phyloP scores from a whole-genome alignment of 331 rosid species.

The Phaseolus coccineus region DNA sequence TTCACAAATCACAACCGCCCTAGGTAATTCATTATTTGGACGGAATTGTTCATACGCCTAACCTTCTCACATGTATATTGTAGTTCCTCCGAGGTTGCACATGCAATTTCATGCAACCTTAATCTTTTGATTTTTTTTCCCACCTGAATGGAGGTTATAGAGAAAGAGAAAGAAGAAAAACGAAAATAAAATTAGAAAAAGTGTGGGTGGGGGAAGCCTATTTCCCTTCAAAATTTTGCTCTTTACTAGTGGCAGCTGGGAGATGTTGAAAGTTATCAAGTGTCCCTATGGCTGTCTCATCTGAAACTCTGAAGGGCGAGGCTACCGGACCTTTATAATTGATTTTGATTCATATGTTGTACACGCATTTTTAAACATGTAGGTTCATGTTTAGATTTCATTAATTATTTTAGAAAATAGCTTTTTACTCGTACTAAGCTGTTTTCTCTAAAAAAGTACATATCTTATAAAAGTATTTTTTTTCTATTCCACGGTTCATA shows the following conservation, averaged over 20 bases:
- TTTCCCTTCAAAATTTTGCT: conserved; percentile 43
- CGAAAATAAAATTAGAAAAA: conserved; percentile 25
- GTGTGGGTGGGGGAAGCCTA: neutral
- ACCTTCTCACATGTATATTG: conserved; percentile 54
- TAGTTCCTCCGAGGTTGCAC: conserved; percentile 47
- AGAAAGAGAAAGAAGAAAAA: conserved; percentile 44
- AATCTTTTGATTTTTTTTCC: conserved; percentile 33
- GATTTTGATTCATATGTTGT: conserved; percentile 34
- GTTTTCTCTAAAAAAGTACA: conserved; percentile 3
- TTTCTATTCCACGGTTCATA: neutral
- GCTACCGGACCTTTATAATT: conserved; percentile 17
- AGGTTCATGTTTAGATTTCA: conserved; percentile 29
- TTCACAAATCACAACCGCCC: conserved; percentile 60
- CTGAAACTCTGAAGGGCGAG: conserved; percentile 24
- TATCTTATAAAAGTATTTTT: neutral
- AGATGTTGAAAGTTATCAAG: conserved; percentile 24
- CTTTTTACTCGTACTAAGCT: conserved; percentile 9
- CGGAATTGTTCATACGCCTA: conserved; percentile 40
- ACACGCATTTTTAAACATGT: conserved; percentile 15
- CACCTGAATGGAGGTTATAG: conserved; percentile 48
- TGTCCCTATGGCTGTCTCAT: conserved; percentile 30
- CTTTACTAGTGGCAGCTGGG: conserved; percentile 27
- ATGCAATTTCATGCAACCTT: conserved; percentile 47
- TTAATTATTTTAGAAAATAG: conserved; percentile 36
- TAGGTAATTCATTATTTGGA: conserved; percentile 58